Base-by-base conservation (phyloP, 140 eudicot species). In the Ambrosia hybrid region DNA sequence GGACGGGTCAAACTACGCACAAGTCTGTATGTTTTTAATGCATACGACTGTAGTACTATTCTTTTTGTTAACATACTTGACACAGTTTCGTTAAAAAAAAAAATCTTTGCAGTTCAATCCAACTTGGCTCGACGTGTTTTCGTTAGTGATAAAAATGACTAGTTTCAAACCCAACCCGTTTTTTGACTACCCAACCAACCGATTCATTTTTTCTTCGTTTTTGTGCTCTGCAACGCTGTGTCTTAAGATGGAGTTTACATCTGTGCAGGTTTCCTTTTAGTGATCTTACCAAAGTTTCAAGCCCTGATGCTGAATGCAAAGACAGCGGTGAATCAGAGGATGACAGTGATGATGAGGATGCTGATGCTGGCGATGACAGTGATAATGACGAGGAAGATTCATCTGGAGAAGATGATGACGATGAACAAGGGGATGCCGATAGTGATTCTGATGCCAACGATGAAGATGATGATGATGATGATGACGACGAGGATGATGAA, bases 351-450 rank as follows among this genome's bases (percentile, higher is more conserved):
- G 80, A 69, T 15, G 86, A 82, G 9, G 80, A 43, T 37, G 74
- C n/a, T 36, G 78, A 36, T 51, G 76, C 3, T 51, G 79, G 72
- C 67, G 81, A 68, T 11, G 85, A 80, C 58, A 59, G 68, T 52
- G 83, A 74, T 41, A 49, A 83, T 6, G 86, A 81, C 6, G 83
- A 14, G 5, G 83, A 76, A 38, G 89, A 81, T 36, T 83, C 80
- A 65, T 77, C 82, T 57, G 89, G 72, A 21, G 89, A 84, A 4
- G 89, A 73, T 0, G 66, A 72, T 10, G 83, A 78, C 65, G 83
- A 80, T 49, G 88, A 77, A 43, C 76, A 79, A 67, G 78, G 52
- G 38, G 79, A 56, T 48, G 67, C 77, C 2, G 82, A 76, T 8
- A 76, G 75, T 67, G 88, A 79, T 67, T 67, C 81, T 37, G 85